Conservation (phyloP, 2,329 filamentous ascomycete genomes). For the Pezizomycotina sp. region DNA sequence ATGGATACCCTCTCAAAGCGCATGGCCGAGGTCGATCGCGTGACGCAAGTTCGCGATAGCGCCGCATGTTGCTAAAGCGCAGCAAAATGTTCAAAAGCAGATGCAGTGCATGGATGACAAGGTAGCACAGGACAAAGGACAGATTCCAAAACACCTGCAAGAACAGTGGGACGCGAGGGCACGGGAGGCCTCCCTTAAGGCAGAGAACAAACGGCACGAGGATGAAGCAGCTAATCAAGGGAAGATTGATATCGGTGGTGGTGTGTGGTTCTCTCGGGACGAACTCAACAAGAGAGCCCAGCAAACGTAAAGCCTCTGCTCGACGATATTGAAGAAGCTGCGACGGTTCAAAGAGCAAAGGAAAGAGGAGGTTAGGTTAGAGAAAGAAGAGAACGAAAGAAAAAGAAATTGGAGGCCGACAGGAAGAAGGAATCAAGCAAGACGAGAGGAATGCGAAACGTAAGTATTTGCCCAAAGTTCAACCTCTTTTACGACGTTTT, state of each 20-base stretch:
- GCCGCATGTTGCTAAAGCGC: conserved; percentile 8
- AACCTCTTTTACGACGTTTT: neutral
- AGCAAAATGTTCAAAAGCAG: conserved; percentile 12
- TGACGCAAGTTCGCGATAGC: conserved; percentile 14
- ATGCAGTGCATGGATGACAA: conserved; percentile 18
- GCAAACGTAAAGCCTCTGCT: conserved; percentile 18
- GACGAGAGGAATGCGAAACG: conserved; percentile 15
- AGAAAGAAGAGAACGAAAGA: conserved; percentile 7
- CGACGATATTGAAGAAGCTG: conserved; percentile 18
- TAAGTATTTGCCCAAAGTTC: neutral
- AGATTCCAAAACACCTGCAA: conserved; percentile 15
- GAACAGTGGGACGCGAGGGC: conserved; percentile 18
- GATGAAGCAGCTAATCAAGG: conserved; percentile 14
- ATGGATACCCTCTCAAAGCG: conserved; percentile 11
- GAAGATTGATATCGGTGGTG: conserved; percentile 18
- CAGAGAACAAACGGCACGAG: conserved; percentile 9
- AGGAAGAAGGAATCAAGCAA: conserved; percentile 8
- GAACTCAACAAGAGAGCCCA: conserved; percentile 15
- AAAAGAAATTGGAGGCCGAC: conserved; percentile 9
- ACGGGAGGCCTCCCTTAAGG: conserved; percentile 10
- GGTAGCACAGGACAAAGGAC: conserved; percentile 15
- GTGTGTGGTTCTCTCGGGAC: conserved; percentile 15
- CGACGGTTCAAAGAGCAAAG: conserved; percentile 10
- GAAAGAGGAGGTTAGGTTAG: conserved; percentile 7
- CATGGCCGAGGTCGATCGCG: conserved; percentile 14